These are phyloP conservation scores for Penicillium hordei DNA, from an alignment of 2,329 filamentous ascomycete species.

Conservation along the genomic window DNA sequence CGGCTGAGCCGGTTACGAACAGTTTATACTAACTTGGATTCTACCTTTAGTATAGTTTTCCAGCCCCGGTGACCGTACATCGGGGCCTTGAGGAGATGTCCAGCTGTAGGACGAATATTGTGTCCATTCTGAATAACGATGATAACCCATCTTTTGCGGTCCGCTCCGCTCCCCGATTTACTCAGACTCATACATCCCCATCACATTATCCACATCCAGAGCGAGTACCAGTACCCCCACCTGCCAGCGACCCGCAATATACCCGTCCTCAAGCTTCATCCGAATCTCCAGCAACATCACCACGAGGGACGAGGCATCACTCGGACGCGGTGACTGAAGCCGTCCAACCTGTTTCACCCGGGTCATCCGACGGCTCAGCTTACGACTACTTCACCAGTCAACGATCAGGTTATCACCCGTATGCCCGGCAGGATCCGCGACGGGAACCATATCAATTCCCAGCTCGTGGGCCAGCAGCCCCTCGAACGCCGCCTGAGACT, in stretches of 20 bases:
- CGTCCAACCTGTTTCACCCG: slow-evolving; percentile 31
- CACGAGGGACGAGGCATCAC: slow-evolving; percentile 24
- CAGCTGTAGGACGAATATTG: slow-evolving; percentile 35
- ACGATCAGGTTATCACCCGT: slow-evolving; percentile 28
- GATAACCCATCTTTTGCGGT: slow-evolving; percentile 49
- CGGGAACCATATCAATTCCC: slow-evolving; percentile 20
- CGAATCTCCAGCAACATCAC: slow-evolving; percentile 29
- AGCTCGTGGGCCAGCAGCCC: slow-evolving; percentile 25
- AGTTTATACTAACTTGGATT: slow-evolving; percentile 15
- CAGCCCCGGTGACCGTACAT: slow-evolving; percentile 18
- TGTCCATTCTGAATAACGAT: slow-evolving; percentile 51
- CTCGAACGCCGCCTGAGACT: slow-evolving; percentile 27
- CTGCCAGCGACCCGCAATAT: slow-evolving; percentile 22
- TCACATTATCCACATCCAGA: slow-evolving; percentile 25
- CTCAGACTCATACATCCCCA: slow-evolving; percentile 22
- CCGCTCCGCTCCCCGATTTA: slow-evolving; percentile 32
- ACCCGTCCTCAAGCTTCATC: slow-evolving; percentile 21
- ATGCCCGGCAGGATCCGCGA: slow-evolving; percentile 28
- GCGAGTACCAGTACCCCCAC: slow-evolving; percentile 18
- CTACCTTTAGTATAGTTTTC: slow-evolving; percentile 20
- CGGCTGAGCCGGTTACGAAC: slow-evolving; percentile 5
- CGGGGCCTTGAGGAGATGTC: slow-evolving; percentile 30
- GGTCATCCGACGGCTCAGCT: slow-evolving; percentile 35
- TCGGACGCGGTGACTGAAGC: slow-evolving; percentile 30
- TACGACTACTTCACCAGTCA: slow-evolving; percentile 33